Conservation (phyloP, 805 yeast species). For the Schizosaccharomyces octosporus region DNA sequence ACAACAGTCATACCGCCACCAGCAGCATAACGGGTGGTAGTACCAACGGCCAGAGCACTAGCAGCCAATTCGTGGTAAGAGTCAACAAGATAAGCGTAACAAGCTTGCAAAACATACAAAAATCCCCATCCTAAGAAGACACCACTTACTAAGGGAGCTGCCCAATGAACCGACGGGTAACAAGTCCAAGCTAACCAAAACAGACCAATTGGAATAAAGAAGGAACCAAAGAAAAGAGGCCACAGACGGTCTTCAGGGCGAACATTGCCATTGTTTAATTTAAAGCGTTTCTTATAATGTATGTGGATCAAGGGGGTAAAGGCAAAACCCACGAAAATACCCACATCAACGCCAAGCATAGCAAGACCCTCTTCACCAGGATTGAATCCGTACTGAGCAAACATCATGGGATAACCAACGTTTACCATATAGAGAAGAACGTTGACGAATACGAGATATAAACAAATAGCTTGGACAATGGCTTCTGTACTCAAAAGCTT, state of each 20-base stretch:
- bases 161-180: slow-evolving; percentile 27
- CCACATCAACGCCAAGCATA: slow-evolving; percentile 39
- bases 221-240: slow-evolving; percentile 24
- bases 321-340: slow-evolving; percentile 13
- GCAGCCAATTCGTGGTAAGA: slow-evolving; percentile 31
- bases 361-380: slow-evolving; percentile 32
- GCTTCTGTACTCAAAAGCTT: slow-evolving; percentile 53
- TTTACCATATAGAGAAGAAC: slow-evolving; percentile 32
- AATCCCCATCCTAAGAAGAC: slow-evolving; percentile 17
- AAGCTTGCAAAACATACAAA: slow-evolving; percentile 17
- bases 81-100: slow-evolving; percentile 19
- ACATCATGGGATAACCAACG: slow-evolving; percentile 31
- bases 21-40: slow-evolving; percentile 26
- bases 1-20: slow-evolving; percentile 26
- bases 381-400: slow-evolving; percentile 22
- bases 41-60: slow-evolving; percentile 64
- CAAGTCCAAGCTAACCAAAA: slow-evolving; percentile 58
- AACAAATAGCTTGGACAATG: slow-evolving; percentile 30
- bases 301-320: background rate
- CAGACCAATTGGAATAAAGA: slow-evolving; percentile 33
- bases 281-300: background rate
- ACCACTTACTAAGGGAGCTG: slow-evolving; percentile 45
- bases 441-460: slow-evolving; percentile 28
- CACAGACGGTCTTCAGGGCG: slow-evolving; percentile 12
- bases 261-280: background rate